phyloP scores from a whole-genome alignment of 1,139 yeast genomes.

The Geotrichum carabidarum region DNA sequence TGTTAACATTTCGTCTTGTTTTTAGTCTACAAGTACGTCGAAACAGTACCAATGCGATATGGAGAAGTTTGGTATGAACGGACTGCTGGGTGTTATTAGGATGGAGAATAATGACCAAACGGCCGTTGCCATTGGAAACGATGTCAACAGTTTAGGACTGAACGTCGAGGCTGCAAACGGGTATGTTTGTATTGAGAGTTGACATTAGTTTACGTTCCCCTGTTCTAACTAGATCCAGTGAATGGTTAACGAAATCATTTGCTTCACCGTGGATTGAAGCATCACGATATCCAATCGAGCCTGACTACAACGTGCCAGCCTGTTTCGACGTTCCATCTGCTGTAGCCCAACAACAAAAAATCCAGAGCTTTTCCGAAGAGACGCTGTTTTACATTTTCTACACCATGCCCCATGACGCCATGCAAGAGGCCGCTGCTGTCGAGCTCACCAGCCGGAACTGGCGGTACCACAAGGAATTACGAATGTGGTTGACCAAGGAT shows the following conservation, averaged over 20 bases:
- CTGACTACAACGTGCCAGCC: conserved; percentile 58
- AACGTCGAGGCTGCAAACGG: conserved; percentile 46
- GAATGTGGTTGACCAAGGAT: conserved; percentile 95
- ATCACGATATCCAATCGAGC: conserved; percentile 85
- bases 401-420: conserved; percentile 84
- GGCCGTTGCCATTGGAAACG: conserved; percentile 78
- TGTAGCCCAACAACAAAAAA: conserved; percentile 62
- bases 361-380: conserved; percentile 79
- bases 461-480: conserved; percentile 94
- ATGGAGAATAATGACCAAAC: conserved; percentile 65
- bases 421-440: conserved; percentile 91
- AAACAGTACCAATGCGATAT: conserved; percentile 23
- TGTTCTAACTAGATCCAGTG: conserved; percentile 28
- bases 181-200: conserved; percentile 22
- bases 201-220: neutral
- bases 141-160: conserved; percentile 67
- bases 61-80: conserved; percentile 63
- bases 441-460: conserved; percentile 85
- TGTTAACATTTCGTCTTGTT: neutral
- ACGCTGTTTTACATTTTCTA: conserved; percentile 91
- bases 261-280: conserved; percentile 96
- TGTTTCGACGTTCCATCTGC: conserved; percentile 51
- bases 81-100: conserved; percentile 60
- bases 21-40: neutral
- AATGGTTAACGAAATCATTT: conserved; percentile 60